Evolutionary conservation across 164 flowering plant species (phyloP), one percentile per base, ranked within the genome.

Genomic region (Nymphaea thermarum): DNA sequence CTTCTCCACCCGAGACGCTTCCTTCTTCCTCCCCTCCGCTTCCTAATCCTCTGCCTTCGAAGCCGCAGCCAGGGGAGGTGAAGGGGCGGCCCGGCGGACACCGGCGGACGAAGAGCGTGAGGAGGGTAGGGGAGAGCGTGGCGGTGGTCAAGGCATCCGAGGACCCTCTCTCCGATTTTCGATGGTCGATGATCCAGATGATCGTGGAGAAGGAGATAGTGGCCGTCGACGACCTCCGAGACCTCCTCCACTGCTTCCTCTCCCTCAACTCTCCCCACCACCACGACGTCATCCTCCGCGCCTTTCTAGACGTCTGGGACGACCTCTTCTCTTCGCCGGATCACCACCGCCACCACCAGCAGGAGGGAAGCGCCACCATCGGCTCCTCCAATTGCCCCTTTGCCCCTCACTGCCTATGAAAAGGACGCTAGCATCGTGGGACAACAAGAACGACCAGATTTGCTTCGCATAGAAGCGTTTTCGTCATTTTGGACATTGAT

Each of bases 201-300:
- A 71, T 71, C 62, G 73, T 71, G 55, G 69, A 71, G 69, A 66
- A 71, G 68, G 69, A 71, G 73, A 71, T 71, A 43, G 69, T 66
- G 44, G 61, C 51, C 12, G 70, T 18, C 43, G 69, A 71, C 47
- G 73, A 66, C n/a, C 43, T 71, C 65, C 55, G 43, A 66, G 73
- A 71, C 43, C 62, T 71, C 10, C 47, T 71, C 42, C 62, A 18
- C 3, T 11, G 73, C 16, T 66, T 71, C 47, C 62, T 71, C 42
- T 43, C 69, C 16, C 62, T 71, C 57, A 71, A 71, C 55, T 62
- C 73, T 42, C 73, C 69, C n/a, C 62, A 71, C 11, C 73, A 71
- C 69, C 73, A 71, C 68, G 42, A 47, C 65, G 42, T 71, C 42
- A 71, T 71, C 60, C 17, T 71, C 17, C 69, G 65, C 42, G 73